These are phyloP conservation scores for Coemansia sp. DNA, from an alignment of 192 early-diverging fungal species.

Conservation along the genomic window DNA sequence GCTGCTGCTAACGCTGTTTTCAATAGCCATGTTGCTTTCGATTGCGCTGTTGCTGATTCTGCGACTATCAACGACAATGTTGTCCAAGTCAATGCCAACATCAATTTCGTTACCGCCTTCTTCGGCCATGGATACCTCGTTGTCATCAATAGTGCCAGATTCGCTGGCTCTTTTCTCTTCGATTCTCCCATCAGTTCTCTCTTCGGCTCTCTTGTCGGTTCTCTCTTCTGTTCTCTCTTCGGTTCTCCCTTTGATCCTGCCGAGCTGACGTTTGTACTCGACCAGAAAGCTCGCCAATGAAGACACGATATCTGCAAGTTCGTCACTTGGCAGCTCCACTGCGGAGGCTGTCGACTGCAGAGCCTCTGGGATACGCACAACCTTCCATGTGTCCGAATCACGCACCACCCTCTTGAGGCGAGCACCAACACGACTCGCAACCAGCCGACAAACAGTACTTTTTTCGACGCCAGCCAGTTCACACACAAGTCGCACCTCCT, in stretches of 20 bases:
- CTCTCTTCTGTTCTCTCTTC: background rate
- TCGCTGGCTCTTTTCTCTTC: background rate
- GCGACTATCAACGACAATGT: background rate
- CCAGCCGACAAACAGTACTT: background rate
- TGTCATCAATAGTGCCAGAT: background rate
- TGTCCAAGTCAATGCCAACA: background rate
- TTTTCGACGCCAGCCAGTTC: background rate
- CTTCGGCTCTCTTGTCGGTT: too few relatives aligned
- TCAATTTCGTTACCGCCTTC: background rate
- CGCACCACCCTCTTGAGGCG: background rate
- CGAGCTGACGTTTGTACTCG: background rate
- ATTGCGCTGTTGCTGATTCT: background rate
- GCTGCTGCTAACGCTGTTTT: background rate
- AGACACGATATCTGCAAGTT: background rate
- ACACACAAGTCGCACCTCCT: background rate
- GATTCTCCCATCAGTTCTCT: too few relatives aligned
- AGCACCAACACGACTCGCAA: background rate
- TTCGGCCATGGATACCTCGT: background rate
- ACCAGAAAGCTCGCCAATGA: background rate
- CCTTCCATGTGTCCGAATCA: background rate
- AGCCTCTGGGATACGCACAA: background rate
- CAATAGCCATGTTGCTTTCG: background rate
- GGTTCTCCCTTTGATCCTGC: background rate
- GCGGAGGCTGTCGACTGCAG: background rate
- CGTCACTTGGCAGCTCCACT: background rate